These are phyloP conservation scores for Penicillium steckii DNA, from an alignment of 495 filamentous ascomycete genomes.

Conservation along the genomic window DNA sequence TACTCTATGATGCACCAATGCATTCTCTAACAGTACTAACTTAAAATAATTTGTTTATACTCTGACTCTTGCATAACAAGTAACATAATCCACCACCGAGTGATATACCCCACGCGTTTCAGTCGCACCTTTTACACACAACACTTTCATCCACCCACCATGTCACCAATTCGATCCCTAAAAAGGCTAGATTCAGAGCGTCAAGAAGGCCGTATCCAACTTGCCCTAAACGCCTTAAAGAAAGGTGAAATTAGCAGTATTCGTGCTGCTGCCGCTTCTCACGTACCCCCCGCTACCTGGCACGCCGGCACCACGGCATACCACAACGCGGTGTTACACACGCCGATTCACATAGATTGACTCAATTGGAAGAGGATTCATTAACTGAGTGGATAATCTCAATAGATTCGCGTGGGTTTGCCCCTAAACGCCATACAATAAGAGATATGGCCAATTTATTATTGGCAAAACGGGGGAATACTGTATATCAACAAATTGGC, in stretches of 20 bases:
- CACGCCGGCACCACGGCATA: neutral
- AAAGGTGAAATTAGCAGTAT: neutral
- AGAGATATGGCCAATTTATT: conserved; percentile 4
- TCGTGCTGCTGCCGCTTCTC: neutral
- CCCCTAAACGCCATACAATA: neutral
- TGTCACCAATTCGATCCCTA: conserved; percentile 6
- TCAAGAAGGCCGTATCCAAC: conserved; percentile 4
- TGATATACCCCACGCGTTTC: neutral
- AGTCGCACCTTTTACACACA: neutral
- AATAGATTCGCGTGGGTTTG: conserved; percentile 5
- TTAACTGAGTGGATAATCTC: conserved; percentile 3
- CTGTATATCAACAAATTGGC: neutral
- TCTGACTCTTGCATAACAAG: no score
- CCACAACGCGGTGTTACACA: neutral
- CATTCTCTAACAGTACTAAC: no score
- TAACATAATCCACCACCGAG: neutral
- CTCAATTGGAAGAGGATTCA: conserved; percentile 2
- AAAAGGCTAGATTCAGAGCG: neutral
- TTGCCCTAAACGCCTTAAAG: conserved; percentile 5
- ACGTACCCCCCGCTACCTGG: neutral
- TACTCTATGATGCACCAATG: no score
- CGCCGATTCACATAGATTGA: conserved; percentile 1
- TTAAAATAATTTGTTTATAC: no score
- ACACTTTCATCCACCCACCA: conserved; percentile 2
- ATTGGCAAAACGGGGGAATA: neutral